Evolutionary conservation across 73 alveolate species (phyloP).

Genomic region (Uronychia binucleata): DNA sequence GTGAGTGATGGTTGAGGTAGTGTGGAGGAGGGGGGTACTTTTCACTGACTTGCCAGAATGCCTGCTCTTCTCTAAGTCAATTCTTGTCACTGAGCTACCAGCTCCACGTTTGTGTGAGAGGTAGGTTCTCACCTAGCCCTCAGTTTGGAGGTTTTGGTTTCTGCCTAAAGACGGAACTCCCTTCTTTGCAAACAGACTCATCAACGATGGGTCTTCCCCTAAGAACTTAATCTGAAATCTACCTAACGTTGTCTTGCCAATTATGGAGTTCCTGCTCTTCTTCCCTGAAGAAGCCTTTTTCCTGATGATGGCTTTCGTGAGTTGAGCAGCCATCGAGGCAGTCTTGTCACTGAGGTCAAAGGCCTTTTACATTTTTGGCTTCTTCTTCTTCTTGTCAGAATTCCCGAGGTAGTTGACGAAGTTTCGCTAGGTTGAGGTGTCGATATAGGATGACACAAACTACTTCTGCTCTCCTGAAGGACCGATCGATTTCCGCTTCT

Average conservation of each 20-base stretch:
- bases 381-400: background rate
- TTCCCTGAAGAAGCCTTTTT: background rate
- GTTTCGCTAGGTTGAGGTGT: background rate
- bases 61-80: background rate
- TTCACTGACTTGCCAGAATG: background rate
- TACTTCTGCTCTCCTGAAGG: background rate
- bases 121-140: background rate
- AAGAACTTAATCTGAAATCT: too few species aligned
- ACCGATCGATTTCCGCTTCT: background rate
- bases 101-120: background rate
- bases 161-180: background rate
- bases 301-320: background rate
- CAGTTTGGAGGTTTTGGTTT: background rate
- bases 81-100: background rate
- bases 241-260: background rate
- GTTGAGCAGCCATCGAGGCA: background rate
- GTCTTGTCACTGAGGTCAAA: background rate
- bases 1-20: too few species aligned
- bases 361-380: background rate
- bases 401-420: background rate
- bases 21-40: too few species aligned
- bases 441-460: background rate
- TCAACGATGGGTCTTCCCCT: background rate
- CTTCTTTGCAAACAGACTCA: background rate
- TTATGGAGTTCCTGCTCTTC: background rate